Evolutionary conservation across 2,329 filamentous ascomycete species (phyloP).

Genomic region (Metarhizium anisopliae): DNA sequence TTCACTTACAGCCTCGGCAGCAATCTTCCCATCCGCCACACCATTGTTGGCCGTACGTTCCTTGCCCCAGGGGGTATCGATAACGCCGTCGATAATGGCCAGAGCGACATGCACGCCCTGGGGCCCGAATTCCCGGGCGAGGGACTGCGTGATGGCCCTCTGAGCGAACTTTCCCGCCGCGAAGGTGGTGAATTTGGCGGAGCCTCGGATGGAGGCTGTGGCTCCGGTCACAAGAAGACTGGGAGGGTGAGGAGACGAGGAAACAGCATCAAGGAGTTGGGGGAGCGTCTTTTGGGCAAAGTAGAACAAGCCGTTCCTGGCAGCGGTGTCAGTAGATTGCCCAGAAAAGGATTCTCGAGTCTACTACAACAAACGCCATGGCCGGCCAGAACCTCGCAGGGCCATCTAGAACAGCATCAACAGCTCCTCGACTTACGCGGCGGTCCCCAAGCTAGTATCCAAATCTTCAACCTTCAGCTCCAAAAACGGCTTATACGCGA

Average conservation of each 20-base stretch:
- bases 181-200: constrained; percentile 60
- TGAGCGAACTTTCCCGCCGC: constrained; percentile 74
- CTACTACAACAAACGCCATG: too few species aligned
- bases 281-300: constrained; percentile 69
- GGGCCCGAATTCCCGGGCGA: constrained; percentile 78
- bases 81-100: constrained; percentile 74
- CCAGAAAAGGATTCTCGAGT: too few species aligned
- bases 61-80: constrained; percentile 68
- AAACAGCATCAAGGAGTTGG: constrained; percentile 54
- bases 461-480: constrained; percentile 44
- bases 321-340: background rate
- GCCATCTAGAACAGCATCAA: too few species aligned
- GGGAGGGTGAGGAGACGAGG: constrained; percentile 52
- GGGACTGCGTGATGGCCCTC: constrained; percentile 62
- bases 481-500: constrained; percentile 47
- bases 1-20: constrained; percentile 58
- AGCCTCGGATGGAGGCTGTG: constrained; percentile 69
- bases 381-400: too few species aligned
- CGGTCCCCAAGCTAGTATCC: constrained; percentile 33
- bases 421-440: constrained; percentile 33
- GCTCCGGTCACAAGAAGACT: constrained; percentile 81
- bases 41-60: constrained; percentile 35
- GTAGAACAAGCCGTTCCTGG: constrained; percentile 59
- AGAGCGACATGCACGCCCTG: constrained; percentile 78
- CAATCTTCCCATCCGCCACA: constrained; percentile 55